Conservation (phyloP, 2,329 filamentous ascomycete genomes). For the Colletotrichum chrysophilum region DNA sequence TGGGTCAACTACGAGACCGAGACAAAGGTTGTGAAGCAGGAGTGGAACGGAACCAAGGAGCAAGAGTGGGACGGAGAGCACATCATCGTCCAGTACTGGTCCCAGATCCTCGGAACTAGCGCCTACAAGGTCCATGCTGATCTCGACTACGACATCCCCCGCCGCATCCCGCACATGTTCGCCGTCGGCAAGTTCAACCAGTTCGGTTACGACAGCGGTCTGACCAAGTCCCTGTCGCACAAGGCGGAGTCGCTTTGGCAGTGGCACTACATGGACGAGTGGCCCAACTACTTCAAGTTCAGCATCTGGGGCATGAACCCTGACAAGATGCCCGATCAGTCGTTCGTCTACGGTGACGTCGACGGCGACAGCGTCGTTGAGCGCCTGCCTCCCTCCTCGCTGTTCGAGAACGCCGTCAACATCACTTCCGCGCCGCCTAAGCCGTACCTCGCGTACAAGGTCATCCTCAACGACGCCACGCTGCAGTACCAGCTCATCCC, state of each 20-base stretch:
- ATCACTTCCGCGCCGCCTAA: constrained; percentile 52
- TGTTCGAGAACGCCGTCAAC: constrained; percentile 49
- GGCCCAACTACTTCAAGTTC: constrained; percentile 65
- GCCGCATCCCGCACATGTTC: constrained; percentile 67
- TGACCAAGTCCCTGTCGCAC: constrained; percentile 57
- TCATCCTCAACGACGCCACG: constrained; percentile 59
- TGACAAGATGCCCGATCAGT: constrained; percentile 65
- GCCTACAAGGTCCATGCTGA: constrained; percentile 66
- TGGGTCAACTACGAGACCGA: constrained; percentile 61
- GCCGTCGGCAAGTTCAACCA: constrained; percentile 68
- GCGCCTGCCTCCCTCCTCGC: constrained; percentile 63
- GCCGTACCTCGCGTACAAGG: constrained; percentile 58
- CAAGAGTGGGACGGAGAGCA: constrained; percentile 68
- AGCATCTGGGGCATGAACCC: constrained; percentile 73
- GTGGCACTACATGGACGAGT: constrained; percentile 67
- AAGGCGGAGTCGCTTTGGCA: constrained; percentile 57
- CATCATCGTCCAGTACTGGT: constrained; percentile 70
- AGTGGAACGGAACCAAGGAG: constrained; percentile 61
- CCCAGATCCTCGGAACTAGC: constrained; percentile 61
- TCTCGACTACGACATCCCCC: constrained; percentile 39
- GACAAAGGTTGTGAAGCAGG: constrained; percentile 50
- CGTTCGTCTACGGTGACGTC: constrained; percentile 61
- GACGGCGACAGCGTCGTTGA: constrained; percentile 66
- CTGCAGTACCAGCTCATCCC: constrained; percentile 58
- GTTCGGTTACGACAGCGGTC: constrained; percentile 67